phyloP scores from a whole-genome alignment of 495 filamentous ascomycete genomes.

The Hyaloscypha finlandica region DNA sequence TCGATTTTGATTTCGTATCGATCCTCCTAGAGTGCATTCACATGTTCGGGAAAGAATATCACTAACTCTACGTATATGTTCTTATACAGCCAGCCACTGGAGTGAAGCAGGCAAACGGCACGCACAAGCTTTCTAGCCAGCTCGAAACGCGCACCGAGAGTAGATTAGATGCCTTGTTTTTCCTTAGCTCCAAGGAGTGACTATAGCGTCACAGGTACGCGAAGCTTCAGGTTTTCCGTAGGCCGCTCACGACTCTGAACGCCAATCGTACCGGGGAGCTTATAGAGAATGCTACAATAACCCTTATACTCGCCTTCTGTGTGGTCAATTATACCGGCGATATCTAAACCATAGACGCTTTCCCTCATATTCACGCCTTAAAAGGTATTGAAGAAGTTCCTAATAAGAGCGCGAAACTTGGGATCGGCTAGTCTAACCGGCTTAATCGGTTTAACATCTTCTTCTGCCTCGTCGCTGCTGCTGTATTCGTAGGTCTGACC shows the following conservation, averaged over 20 bases:
- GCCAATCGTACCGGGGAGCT: background rate
- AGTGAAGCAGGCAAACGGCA: background rate
- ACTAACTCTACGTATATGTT: background rate
- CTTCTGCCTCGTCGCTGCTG: background rate
- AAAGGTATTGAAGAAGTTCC: background rate
- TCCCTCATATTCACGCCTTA: background rate
- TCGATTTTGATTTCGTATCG: background rate
- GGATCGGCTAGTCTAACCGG: background rate
- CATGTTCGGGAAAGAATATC: background rate
- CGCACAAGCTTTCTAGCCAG: background rate
- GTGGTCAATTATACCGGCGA: background rate
- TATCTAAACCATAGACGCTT: background rate
- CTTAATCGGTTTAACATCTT: background rate
- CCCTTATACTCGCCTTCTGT: background rate
- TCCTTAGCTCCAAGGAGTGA: background rate
- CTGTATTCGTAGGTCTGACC: background rate
- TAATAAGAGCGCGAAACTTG: slow-evolving; percentile 1
- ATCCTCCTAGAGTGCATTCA: background rate
- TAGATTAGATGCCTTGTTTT: background rate
- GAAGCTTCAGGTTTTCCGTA: slow-evolving; percentile 1
- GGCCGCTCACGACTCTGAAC: background rate
- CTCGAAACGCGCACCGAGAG: background rate
- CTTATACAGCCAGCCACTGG: background rate
- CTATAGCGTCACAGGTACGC: background rate
- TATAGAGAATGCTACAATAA: background rate